phyloP scores from a whole-genome alignment of 257 asterid genomes.

The Solanum corneliomulleri region DNA sequence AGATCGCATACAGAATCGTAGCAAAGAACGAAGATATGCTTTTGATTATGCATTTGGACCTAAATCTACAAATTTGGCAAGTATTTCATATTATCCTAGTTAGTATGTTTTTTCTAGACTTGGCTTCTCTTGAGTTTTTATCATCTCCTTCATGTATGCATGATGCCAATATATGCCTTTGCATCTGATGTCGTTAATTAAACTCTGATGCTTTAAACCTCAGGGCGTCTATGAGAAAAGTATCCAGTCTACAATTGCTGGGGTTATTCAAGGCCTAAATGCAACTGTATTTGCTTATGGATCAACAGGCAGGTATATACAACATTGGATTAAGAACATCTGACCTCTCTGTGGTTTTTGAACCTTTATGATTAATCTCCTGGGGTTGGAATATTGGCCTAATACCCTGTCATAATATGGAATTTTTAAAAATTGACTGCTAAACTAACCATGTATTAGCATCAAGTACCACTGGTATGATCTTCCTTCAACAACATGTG shows the following conservation, averaged over 20 bases:
- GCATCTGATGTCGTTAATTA: neutral
- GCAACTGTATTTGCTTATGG: constrained; percentile 98
- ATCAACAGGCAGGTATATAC: constrained; percentile 81
- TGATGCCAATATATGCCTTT: neutral
- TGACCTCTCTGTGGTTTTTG: neutral
- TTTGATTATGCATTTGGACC: constrained; percentile 89
- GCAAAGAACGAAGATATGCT: constrained; percentile 64
- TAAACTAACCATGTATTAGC: neutral
- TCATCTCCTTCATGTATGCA: neutral
- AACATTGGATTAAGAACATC: neutral
- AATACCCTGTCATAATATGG: neutral
- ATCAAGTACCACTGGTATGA: neutral
- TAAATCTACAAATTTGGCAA: constrained; percentile 54
- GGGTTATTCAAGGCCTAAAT: constrained; percentile 90
- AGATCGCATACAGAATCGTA: constrained; percentile 70
- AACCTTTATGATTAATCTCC: neutral
- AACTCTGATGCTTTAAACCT: constrained; percentile 7
- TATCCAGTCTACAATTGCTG: constrained; percentile 58
- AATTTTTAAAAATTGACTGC: neutral
- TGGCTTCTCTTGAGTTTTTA: neutral
- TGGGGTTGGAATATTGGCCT: neutral
- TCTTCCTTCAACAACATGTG: neutral
- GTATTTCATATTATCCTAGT: neutral
- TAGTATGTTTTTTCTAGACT: neutral
- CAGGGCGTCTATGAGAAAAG: constrained; percentile 81